Evolutionary conservation across 495 filamentous ascomycete genomes (phyloP), one percentile per base, ranked within the genome.

Genomic region (Penicillium cataractarum): DNA sequence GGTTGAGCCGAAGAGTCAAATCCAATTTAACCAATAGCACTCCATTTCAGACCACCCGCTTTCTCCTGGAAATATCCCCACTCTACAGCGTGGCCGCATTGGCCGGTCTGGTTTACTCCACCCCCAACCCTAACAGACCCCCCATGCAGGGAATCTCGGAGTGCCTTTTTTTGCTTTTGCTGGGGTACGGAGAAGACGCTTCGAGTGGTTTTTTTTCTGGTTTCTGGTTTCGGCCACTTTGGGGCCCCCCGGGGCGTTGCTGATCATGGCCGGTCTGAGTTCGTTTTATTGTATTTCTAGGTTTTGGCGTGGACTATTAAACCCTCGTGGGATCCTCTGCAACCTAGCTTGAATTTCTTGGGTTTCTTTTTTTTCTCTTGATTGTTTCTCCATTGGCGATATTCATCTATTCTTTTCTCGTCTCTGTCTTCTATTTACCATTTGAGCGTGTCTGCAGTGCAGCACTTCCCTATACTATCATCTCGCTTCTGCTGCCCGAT

Each of bases 211-310:
- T 56, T 37, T 65, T 61, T 40, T 40, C 17, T 27, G 27, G 26
- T 55, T 55, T 33, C 64, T 66, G 64, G 31, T 66, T 66, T 63
- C 60, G 55, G 64, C 39, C 51, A 54, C 27, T 15, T 35, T 37
- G 24, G 49, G 49, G 49, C 24, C 51, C 51, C 51, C 51, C 29
- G 51, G 51, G 51, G 48, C 7, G 26, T 21, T 29, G 58, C 21
- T 60, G 58, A 60, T 60, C 48, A 12, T 60, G 58, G 21, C 32
- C 55, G 51, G 58, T 33, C 49, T 37, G 46, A 24, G 15, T 46
- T 46, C 29, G 12, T 17, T 29, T 29, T 50, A n/a, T 26, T 26
- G 24, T 29, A n/a, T 46, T 44, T 22, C 46, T 27, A 13, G 40
- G 40, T 46, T 46, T 15, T 2, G 22, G 46, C 2, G 13, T 27